A percentile compares a stretch with the other conserved stretches of the same genome.
Conservation (phyloP, 23 red algal species). For the Agarophyton chilense region DNA sequence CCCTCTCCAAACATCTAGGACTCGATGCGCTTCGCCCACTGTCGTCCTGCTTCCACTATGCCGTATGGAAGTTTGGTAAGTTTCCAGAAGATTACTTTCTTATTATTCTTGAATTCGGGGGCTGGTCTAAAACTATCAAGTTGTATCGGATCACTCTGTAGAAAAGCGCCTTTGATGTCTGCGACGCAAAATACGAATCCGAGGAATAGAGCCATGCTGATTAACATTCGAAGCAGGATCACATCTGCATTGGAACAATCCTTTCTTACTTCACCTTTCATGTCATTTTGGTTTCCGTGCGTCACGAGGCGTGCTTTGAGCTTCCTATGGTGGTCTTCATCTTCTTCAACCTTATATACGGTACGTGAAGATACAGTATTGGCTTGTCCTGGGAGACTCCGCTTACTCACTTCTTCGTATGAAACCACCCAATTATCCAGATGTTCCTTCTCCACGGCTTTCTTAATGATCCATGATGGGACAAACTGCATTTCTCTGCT, state of each 20-base stretch:
- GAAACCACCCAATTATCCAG: constrained; percentile 30
- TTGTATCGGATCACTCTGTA: neutral
- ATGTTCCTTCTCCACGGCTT: constrained; percentile 34
- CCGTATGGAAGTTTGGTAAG: neutral
- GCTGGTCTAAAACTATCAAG: neutral
- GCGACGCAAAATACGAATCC: neutral
- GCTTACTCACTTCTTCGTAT: constrained; percentile 9
- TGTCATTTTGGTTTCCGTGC: neutral
- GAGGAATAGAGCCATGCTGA: constrained; percentile 19
- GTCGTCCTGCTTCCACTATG: neutral
- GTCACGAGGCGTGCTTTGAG: too few species aligned
- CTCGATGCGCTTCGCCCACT: too few species aligned
- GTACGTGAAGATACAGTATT: constrained; percentile 30
- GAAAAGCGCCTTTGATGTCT: too few species aligned
- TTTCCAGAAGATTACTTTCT: neutral
- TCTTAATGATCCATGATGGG: constrained; percentile 16
- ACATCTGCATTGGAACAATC: constrained; percentile 40
- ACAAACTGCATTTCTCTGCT: constrained; percentile 4
- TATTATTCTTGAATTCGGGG: neutral
- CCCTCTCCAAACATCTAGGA: neutral
- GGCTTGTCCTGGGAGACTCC: neutral
- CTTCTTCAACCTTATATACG: constrained; percentile 37
- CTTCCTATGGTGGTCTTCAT: neutral
- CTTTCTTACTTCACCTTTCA: neutral
- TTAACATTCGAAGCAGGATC: constrained; percentile 17